Percentiles rank a stretch among this genome's conserved stretches.
Conservation (phyloP, 2,329 filamentous ascomycete species). For the Aureobasidium uvarum region DNA sequence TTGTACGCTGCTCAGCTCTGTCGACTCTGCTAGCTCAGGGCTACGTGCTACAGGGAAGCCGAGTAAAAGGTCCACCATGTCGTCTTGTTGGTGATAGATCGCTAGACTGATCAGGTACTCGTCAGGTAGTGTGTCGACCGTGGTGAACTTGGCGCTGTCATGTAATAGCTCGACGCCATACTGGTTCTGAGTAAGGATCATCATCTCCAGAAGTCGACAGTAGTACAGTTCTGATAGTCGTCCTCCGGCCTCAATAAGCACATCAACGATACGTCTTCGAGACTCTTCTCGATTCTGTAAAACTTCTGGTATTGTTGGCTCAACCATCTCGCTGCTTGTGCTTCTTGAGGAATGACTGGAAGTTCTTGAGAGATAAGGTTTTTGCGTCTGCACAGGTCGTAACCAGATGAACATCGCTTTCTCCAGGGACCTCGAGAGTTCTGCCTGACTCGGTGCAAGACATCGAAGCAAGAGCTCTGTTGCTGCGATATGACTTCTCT, state of each 20-base stretch:
- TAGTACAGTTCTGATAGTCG: conserved; percentile 20
- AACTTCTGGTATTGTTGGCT: neutral
- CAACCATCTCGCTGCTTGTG: neutral
- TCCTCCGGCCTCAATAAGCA: conserved; percentile 14
- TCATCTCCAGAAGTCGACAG: conserved; percentile 22
- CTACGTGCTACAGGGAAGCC: neutral
- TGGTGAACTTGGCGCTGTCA: neutral
- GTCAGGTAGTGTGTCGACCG: conserved; percentile 1
- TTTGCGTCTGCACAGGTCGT: neutral
- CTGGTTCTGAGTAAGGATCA: conserved; percentile 10
- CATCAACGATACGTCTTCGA: conserved; percentile 1
- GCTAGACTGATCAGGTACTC: conserved; percentile 17
- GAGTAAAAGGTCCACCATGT: conserved; percentile 8
- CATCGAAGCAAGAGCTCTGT: conserved; percentile 5
- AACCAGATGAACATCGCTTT: conserved; percentile 21
- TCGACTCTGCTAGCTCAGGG: neutral
- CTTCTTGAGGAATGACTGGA: conserved; percentile 3
- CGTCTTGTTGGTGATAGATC: conserved; percentile 16
- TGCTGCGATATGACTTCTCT: conserved; percentile 14
- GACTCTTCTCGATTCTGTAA: neutral
- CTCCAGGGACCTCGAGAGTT: conserved; percentile 7
- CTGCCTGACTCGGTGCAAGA: neutral
- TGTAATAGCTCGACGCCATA: conserved; percentile 6
- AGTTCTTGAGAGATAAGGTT: conserved; percentile 3
- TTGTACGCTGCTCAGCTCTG: conserved; percentile 1